Evolutionary conservation across 192 early-diverging fungal genomes (phyloP), one percentile per base, ranked within the genome.

Genomic region (Coemansia sp.): DNA sequence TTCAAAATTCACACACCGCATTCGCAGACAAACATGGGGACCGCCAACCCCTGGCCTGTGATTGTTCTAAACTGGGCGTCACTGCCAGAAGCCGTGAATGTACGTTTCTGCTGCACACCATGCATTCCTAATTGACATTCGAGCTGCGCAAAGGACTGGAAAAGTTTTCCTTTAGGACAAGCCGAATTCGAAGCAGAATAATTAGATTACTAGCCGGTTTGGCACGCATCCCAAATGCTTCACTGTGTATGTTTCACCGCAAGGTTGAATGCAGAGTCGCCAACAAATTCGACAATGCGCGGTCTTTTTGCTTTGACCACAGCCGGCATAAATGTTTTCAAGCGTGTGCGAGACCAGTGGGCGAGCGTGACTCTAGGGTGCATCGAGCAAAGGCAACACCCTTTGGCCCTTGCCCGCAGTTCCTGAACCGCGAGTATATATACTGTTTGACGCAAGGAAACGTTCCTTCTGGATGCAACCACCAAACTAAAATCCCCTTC

Each of bases 291-390:
- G n/a, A n/a, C n/a, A n/a, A n/a, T 35, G 27, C 27, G 46, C 46
- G 35, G 50, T 53, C 50, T 53, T 53, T 52, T 40, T 53, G 23
- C 50, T 53, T 53, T 53, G 36, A 3, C 50, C 23, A 40, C 14
- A 11, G 27, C 5, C 23, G 25, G 36, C 50, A 53, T 53, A 40
- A 21, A 31, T 50, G 28, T 19, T 50, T 50, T 11, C 32, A 32
- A 31, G 29, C 47, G 29, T 31, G 47, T 21, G 8, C 9, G 29
- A 42, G 31, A 3, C 47, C 47, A 20, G 27, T 23, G 17, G 31
- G 17, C 47, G 30, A 50, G 21, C 21, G 15, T 21, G 29, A 50
- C 32, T 50, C 26, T 32, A 20, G 47, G 15, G 30, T 15, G 47
- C 8, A 29, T 8, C 8, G 15, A 50, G 30, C 47, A 50, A 50